Base-by-base conservation (phyloP, 345 rosid genomes). In the Hibiscus trionum region DNA sequence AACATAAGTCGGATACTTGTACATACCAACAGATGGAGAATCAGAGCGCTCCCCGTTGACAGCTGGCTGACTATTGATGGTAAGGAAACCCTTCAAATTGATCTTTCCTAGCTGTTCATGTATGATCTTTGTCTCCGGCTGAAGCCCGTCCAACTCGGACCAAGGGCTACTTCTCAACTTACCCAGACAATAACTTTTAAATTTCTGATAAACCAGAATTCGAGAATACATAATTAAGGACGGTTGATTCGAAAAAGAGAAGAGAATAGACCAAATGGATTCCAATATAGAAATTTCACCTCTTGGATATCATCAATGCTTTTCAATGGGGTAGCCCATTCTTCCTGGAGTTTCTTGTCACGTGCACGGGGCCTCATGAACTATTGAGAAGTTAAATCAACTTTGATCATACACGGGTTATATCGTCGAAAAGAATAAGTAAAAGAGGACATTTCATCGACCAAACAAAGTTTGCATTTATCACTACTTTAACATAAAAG, bases 61-160 rank as follows among this genome's bases (percentile, higher is more conserved):
- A 7, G 99, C 92, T 50, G 98, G 98, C 76, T 96, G 99, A 84
- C 99, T 96, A 75, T 95, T 95, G 83, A 92, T 88, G 24, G 98
- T 92, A 74, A 95, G 80, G 88, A 88, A 90, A 68, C 98, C 98
- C 72, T 87, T 87, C 84, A 82, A 70, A 85, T 95, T 95, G 80
- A 95, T 82, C 84, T 78, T 89, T 39, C 91, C 97, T 10, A 95
- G 93, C 14, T 86, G 85, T 78, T 90, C 97, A 75, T 90, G 82
- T 31, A 96, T 96, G 82, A 96, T 87, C 77, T 82, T 93, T 57
- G 99, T 96, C 89, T 93, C 99, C 16, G 93, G 90, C 80, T 88
- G 97, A 78, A 96, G 91, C 75, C 96, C 91, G 37, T 93, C 96
- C 67, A 96, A 75, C 68, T 96, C 99, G 52, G 99, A 93, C 99